Conservation (phyloP, 257 asterid genomes). For the Solanum megistacrolobum region DNA sequence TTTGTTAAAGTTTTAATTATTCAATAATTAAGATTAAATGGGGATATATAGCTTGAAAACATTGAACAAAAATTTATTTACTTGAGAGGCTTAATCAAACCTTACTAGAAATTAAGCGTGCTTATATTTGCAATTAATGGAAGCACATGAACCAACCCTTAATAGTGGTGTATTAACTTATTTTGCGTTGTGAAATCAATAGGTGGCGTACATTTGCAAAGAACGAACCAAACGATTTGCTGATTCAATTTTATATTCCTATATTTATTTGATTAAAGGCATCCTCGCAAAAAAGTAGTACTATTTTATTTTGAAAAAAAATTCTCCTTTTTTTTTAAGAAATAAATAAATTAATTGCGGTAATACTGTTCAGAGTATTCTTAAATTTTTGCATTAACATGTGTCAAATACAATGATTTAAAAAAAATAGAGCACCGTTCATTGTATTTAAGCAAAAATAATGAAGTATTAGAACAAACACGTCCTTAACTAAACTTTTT, state of each 20-base stretch:
- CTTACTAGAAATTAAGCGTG: too few relatives aligned
- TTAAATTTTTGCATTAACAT: background rate
- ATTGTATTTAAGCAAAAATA: background rate
- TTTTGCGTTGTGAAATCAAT: background rate
- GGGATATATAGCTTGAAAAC: background rate
- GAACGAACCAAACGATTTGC: background rate
- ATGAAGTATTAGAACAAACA: background rate
- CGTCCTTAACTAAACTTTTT: background rate
- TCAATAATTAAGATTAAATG: fast-evolving
- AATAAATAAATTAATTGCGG: background rate
- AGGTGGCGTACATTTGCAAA: background rate
- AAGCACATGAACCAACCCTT: too few relatives aligned
- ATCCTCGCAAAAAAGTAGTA: background rate
- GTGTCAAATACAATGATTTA: background rate
- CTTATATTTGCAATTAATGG: fast-evolving
- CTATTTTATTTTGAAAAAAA: too few relatives aligned
- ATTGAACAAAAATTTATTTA: too few relatives aligned
- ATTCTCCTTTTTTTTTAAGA: background rate
- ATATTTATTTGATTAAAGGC: background rate
- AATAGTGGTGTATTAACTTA: background rate
- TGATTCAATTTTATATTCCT: too few relatives aligned
- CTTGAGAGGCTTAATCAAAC: fast-evolving
- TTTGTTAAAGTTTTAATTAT: too few relatives aligned
- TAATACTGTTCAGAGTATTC: background rate
- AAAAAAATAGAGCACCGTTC: background rate